A percentile compares a stretch with the other conserved stretches of the same genome.
Evolutionary conservation across 1,139 yeast species (phyloP).

Genomic region (Suhomyces bolitotheri): DNA sequence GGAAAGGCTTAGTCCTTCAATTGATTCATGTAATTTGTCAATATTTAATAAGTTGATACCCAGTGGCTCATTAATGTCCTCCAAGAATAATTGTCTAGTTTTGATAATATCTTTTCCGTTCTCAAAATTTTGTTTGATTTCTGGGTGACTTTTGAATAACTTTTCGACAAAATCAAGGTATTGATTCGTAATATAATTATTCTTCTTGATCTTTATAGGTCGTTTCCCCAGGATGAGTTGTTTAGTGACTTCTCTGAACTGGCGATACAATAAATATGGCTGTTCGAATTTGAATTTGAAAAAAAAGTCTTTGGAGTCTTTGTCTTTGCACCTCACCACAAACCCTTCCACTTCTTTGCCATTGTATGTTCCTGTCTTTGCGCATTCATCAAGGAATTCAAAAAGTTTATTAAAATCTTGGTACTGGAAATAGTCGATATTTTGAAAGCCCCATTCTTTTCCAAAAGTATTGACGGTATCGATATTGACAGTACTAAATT

Average conservation of each 20-base stretch:
- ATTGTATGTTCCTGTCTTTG: conserved; percentile 69
- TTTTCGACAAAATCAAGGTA: conserved; percentile 69
- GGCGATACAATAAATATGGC: conserved; percentile 88
- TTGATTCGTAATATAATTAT: conserved; percentile 59
- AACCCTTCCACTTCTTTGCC: conserved; percentile 87
- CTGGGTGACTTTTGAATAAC: conserved; percentile 48
- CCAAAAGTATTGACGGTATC: conserved; percentile 62
- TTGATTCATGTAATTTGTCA: conserved; percentile 15
- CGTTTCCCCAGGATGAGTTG: conserved; percentile 47
- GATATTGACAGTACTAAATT: conserved; percentile 67
- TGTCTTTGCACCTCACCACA: conserved; percentile 64
- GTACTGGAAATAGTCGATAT: conserved; percentile 47
- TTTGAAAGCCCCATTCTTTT: conserved; percentile 66
- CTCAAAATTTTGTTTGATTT: conserved; percentile 45
- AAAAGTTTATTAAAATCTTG: conserved; percentile 43
- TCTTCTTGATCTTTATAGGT: conserved; percentile 43
- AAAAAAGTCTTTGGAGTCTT: conserved; percentile 53
- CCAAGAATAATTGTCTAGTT: conserved; percentile 61
- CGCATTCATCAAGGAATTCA: conserved; percentile 54
- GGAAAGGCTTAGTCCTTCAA: conserved; percentile 7
- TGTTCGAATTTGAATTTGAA: conserved; percentile 95
- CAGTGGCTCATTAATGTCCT: conserved; percentile 30
- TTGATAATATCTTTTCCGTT: conserved; percentile 74
- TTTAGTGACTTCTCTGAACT: conserved; percentile 85
- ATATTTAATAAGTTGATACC: conserved; percentile 35